Percentiles rank a stretch among this genome's conserved stretches.
Evolutionary conservation across 768 basidiomycete genomes (phyloP).

Genomic region (Pulveroboletus sp.): DNA sequence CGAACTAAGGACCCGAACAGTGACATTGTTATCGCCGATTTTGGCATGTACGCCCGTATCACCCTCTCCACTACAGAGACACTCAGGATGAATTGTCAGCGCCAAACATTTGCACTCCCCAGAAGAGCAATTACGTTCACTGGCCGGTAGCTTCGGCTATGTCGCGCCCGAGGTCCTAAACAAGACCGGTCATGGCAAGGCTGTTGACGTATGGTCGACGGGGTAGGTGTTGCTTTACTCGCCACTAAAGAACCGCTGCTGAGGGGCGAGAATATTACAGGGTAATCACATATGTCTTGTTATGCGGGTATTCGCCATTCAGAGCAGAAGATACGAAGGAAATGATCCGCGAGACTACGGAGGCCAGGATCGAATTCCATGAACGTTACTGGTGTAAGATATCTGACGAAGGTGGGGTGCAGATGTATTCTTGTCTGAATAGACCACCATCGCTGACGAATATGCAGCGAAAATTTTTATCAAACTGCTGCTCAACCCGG

Average conservation of each 20-base stretch:
- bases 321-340: conserved; percentile 73
- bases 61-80: neutral
- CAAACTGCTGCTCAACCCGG: conserved; percentile 59
- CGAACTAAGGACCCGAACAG: conserved; percentile 70
- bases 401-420: conserved; percentile 58
- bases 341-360: conserved; percentile 79
- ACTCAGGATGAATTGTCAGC: conserved; percentile 34
- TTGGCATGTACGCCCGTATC: conserved; percentile 73
- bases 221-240: conserved; percentile 52
- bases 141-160: conserved; percentile 85
- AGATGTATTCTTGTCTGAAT: neutral
- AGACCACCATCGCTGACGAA: neutral
- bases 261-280: conserved; percentile 36
- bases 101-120: conserved; percentile 77
- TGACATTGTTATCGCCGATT: conserved; percentile 94
- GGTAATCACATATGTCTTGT: conserved; percentile 90
- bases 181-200: conserved; percentile 82
- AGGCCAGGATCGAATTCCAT: conserved; percentile 85
- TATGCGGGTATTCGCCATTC: conserved; percentile 96
- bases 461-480: conserved; percentile 81
- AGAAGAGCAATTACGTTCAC: conserved; percentile 63
- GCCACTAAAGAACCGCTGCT: neutral
- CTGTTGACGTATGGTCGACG: conserved; percentile 91
- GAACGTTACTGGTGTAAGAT: conserved; percentile 94
- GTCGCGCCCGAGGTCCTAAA: conserved; percentile 87